A percentile compares a stretch with the other conserved stretches of the same genome.
phyloP scores from a whole-genome alignment of 116 monocot genomes.

The Papilionanthe hybrid region DNA sequence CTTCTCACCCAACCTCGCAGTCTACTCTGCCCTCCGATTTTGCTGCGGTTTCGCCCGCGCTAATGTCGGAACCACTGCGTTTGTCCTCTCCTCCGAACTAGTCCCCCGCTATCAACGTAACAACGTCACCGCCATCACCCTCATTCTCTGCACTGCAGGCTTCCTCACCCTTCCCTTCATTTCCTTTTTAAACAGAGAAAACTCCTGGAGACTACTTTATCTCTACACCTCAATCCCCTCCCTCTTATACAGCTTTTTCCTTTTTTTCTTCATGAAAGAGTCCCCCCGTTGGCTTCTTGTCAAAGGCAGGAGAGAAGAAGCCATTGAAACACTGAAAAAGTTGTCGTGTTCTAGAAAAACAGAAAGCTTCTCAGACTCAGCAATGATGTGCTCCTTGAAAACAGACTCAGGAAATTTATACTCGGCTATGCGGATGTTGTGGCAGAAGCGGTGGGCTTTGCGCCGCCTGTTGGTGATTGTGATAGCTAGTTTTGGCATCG shows the following conservation, averaged over 20 bases:
- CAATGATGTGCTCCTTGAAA: neutral
- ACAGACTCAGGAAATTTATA: neutral
- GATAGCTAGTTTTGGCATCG: slow-evolving; percentile 44
- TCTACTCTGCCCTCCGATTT: slow-evolving; percentile 54
- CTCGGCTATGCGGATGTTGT: slow-evolving; percentile 13
- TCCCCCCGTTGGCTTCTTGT: slow-evolving; percentile 67
- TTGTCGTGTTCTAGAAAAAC: neutral
- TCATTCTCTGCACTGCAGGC: slow-evolving; percentile 82
- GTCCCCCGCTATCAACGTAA: slow-evolving; percentile 69
- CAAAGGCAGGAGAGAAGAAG: neutral
- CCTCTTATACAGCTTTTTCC: slow-evolving; percentile 31
- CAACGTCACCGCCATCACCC: slow-evolving; percentile 55
- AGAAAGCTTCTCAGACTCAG: neutral
- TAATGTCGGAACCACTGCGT: slow-evolving; percentile 46
- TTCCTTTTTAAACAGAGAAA: slow-evolving; percentile 25
- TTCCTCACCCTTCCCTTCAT: slow-evolving; percentile 57
- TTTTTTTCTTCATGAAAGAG: slow-evolving; percentile 51
- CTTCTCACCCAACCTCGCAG: slow-evolving; percentile 38
- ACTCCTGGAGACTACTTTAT: slow-evolving; percentile 48
- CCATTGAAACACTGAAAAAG: neutral
- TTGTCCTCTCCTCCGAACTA: slow-evolving; percentile 53
- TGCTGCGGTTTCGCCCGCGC: slow-evolving; percentile 49
- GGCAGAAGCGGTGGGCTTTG: slow-evolving; percentile 55
- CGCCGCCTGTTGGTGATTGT: slow-evolving; percentile 40
- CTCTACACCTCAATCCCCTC: slow-evolving; percentile 28